Percentiles rank a stretch among this genome's conserved stretches.
Conservation (phyloP, 108 stramenopile genomes). For the Aurantiochytrium sp. region DNA sequence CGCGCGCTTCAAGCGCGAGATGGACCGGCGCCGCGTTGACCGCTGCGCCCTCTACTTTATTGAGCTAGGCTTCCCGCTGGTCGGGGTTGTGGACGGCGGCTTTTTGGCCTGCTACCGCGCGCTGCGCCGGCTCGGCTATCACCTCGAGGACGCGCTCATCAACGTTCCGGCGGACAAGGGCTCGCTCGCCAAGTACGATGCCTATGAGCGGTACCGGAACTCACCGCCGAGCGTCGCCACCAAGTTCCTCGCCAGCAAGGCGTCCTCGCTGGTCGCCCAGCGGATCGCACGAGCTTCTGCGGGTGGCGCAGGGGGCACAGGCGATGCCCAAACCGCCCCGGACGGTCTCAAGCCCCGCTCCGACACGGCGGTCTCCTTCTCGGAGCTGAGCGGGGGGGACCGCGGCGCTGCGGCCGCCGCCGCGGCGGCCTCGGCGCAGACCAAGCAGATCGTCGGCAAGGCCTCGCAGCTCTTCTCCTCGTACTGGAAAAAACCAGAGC, state of each 20-base stretch:
- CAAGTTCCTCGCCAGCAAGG: neutral
- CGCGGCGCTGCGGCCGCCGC: neutral
- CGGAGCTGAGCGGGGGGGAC: neutral
- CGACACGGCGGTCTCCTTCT: neutral
- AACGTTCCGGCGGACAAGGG: neutral
- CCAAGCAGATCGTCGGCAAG: neutral
- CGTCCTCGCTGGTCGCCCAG: neutral
- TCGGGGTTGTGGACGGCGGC: neutral
- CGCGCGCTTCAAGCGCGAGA: neutral
- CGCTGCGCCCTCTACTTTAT: neutral
- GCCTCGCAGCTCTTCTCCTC: neutral
- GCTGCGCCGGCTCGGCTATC: neutral
- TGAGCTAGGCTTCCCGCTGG: neutral
- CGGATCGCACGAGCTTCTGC: no score
- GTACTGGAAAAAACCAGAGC: neutral
- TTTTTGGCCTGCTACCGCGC: neutral
- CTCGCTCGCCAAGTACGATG: neutral
- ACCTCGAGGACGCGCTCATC: neutral
- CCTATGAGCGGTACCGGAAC: slow-evolving; percentile 15
- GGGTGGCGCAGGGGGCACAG: no score
- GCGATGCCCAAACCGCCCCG: neutral
- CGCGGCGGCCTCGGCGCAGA: neutral
- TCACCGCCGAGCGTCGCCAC: neutral
- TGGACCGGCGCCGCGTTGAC: neutral
- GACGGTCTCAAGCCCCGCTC: neutral